phyloP scores from a whole-genome alignment of 139 green algal genomes.

The Mychonastes homosphaera region DNA sequence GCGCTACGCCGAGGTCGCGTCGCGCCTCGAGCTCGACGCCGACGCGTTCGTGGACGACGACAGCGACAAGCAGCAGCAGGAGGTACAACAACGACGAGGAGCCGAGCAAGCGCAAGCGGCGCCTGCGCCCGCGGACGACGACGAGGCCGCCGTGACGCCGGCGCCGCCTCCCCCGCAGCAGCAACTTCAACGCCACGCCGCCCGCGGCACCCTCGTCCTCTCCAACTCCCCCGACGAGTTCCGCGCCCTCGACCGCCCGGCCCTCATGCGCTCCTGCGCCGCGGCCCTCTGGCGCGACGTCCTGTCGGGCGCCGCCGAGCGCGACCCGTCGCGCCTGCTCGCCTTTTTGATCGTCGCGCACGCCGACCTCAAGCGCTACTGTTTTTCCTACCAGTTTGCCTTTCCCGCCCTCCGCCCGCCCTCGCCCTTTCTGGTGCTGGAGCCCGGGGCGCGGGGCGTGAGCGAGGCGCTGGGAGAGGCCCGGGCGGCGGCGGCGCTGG shows the following conservation, averaged over 20 bases:
- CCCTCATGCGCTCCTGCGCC: too few relatives aligned
- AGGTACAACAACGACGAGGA: not conserved
- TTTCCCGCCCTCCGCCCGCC: conserved; percentile 68
- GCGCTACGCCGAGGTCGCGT: conserved; percentile 20
- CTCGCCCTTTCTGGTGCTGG: conserved; percentile 24
- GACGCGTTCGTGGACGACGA: conserved; percentile 4
- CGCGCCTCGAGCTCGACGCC: conserved; percentile 23
- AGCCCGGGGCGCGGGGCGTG: too few relatives aligned
- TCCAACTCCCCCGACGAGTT: conserved; percentile 74
- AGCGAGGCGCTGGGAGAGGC: not conserved
- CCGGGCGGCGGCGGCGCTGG: not conserved
- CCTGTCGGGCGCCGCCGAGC: conserved; percentile 33
- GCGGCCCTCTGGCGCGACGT: conserved; percentile 58
- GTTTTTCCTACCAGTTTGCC: conserved; percentile 78
- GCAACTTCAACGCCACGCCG: too few relatives aligned
- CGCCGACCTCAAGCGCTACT: conserved; percentile 86
- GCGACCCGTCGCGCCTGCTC: conserved; percentile 36
- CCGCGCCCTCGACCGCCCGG: conserved; percentile 32
- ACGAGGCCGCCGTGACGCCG: too few relatives aligned
- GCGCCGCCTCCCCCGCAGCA: too few relatives aligned
- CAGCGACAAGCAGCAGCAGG: not conserved
- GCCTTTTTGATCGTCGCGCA: conserved; percentile 60
- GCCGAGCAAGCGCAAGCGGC: too few relatives aligned
- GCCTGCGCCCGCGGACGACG: too few relatives aligned
- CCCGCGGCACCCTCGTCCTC: conserved; percentile 34